Evolutionary conservation across 225 moss, liverwort and hornwort species (phyloP), one percentile per base, ranked within the genome.

Genomic region (Thuidium tamariscinum): DNA sequence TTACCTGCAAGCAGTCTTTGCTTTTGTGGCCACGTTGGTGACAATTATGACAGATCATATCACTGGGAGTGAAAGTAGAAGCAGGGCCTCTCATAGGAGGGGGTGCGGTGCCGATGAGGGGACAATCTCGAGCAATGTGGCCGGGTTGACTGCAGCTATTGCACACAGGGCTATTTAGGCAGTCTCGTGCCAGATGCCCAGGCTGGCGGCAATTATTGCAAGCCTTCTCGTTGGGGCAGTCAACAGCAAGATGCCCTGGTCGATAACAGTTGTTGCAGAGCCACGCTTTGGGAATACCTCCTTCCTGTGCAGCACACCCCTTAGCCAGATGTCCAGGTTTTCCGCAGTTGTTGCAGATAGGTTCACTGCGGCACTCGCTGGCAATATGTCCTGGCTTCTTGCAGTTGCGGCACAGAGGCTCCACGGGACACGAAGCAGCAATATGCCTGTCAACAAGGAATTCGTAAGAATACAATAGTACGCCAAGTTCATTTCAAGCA

Each of bases 371-470:
- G 69, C 94, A 94, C 88, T 94, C 94, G 64, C 93, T 94, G 79
- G 94, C 94, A 80, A 94, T 94, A 66, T 94, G 94, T 37, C 94
- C 94, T 77, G 94, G 93, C 69, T 94, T 93, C 89, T 94, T 94
- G 89, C 94, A 94, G 74, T 94, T 94, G 79, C 94, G 90, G 75
- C 94, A 94, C 30, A 94, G 70, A 65, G 94, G 94, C 88, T 94
- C 94, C 82, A 91, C 87, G 54, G 93, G 94, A 86, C 94, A 94
- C n/a, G 89, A 84, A 36, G 94, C 92, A 81, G 94, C 94, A 92
- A 94, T 94, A 48, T 94, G 94, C 82, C 94, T 94, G 90, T 59
- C 81, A 79, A 86, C 59, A 86, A 86, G 44, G 39, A 52, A 65
- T 55, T 81, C 79, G 83, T 69, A 26, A 82, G 61, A 87, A 37